These are phyloP conservation scores for Tulasnella sp. DNA, from an alignment of 768 basidiomycete genomes.

Conservation along the genomic window DNA sequence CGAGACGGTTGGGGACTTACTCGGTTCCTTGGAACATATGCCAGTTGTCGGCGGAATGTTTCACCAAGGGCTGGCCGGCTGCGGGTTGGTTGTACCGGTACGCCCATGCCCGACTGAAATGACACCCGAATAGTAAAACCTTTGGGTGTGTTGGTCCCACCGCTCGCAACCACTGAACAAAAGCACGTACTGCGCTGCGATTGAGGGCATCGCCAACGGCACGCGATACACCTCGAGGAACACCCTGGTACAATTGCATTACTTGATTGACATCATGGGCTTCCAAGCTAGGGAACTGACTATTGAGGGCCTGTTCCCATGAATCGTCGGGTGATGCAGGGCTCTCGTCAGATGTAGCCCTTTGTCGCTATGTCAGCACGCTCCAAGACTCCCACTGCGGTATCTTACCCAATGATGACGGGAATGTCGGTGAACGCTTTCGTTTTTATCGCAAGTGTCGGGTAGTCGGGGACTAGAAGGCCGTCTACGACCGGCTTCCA, in stretches of 20 bases:
- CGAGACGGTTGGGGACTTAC: not conserved
- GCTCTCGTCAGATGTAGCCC: constrained; percentile 51
- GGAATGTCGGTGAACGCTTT: constrained; percentile 41
- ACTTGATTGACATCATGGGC: not conserved
- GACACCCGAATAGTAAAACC: too few species aligned
- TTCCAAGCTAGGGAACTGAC: not conserved
- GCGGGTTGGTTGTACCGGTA: constrained; percentile 7
- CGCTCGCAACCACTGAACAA: not conserved
- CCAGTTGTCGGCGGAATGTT: constrained; percentile 10
- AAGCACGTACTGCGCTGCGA: not conserved
- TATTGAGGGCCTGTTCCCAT: not conserved
- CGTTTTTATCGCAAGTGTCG: constrained; percentile 34
- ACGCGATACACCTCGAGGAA: not conserved
- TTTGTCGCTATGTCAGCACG: constrained; percentile 20
- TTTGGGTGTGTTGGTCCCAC: not conserved
- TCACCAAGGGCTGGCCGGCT: not conserved
- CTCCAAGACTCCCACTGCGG: constrained; percentile 17
- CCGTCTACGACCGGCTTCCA: constrained; percentile 41
- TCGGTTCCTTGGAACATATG: not conserved
- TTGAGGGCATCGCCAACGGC: constrained; percentile 1
- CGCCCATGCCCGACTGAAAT: not conserved
- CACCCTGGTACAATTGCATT: not conserved
- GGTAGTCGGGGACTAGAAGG: constrained; percentile 37
- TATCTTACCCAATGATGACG: constrained; percentile 42
- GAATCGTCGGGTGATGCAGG: not conserved